Conservation (phyloP, 495 filamentous ascomycete species). For the Aspergillus steynii region DNA sequence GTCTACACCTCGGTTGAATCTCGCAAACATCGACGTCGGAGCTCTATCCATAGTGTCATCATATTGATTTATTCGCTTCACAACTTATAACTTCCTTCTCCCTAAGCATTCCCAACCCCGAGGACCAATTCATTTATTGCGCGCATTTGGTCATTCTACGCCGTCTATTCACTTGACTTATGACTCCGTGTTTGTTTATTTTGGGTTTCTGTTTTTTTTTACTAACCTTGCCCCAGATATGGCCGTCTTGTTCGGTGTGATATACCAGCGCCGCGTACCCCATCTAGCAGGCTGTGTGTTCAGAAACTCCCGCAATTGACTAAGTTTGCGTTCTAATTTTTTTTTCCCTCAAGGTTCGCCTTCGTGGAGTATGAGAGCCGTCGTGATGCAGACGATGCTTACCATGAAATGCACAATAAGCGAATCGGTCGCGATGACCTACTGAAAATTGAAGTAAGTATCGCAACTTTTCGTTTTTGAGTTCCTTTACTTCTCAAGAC, state of each 20-base stretch:
- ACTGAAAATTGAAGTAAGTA: conserved; percentile 91
- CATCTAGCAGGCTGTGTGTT: conserved; percentile 90
- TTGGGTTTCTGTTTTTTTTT: neutral
- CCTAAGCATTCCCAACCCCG: neutral
- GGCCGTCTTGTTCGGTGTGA: conserved; percentile 98
- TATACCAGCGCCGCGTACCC: conserved; percentile 92
- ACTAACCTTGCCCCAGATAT: conserved; percentile 62
- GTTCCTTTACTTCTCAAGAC: neutral
- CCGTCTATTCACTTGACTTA: neutral
- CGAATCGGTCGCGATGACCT: conserved; percentile 94
- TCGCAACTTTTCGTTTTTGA: neutral
- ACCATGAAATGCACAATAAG: conserved; percentile 99
- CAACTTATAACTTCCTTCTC: neutral
- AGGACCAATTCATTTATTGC: neutral
- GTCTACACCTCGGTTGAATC: conserved; percentile 18
- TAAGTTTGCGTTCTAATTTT: conserved; percentile 20
- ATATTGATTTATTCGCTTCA: conserved; percentile 9
- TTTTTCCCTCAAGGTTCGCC: conserved; percentile 67
- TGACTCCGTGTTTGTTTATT: neutral
- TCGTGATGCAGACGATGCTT: conserved; percentile 98
- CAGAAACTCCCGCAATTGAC: neutral
- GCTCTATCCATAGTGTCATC: conserved; percentile 10
- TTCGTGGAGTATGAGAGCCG: conserved; percentile 99
- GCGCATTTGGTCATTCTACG: neutral
- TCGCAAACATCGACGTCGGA: conserved; percentile 25